Conservation (phyloP, 2,329 filamentous ascomycete species). For the Hymenoscyphus infarciens region DNA sequence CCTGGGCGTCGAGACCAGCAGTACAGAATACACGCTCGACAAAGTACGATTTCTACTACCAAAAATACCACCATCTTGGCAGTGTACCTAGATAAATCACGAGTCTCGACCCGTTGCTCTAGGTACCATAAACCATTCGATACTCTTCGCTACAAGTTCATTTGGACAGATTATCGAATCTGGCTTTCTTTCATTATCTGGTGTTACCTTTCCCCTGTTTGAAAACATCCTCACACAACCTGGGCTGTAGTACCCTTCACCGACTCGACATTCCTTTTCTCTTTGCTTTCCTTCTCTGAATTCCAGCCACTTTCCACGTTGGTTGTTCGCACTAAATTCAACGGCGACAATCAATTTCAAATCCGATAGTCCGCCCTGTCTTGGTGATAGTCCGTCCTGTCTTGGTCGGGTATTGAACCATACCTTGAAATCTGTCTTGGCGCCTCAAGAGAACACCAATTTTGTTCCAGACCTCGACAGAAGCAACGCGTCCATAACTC, state of each 20-base stretch:
- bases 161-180: background rate
- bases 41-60: background rate
- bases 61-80: background rate
- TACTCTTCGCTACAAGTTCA: background rate
- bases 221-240: background rate
- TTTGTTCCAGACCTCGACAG: background rate
- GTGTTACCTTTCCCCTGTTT: background rate
- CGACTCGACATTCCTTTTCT: background rate
- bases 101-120: background rate
- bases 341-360: too few species aligned
- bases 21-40: background rate
- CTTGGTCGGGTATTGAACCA: background rate
- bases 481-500: background rate
- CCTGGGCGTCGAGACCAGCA: background rate
- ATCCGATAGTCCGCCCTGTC: too few species aligned
- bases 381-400: too few species aligned
- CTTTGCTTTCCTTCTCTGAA: background rate
- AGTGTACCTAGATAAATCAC: background rate
- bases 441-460: background rate
- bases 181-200: background rate
- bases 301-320: background rate
- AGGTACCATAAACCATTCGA: background rate
- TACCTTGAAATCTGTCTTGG: background rate
- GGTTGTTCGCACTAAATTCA: background rate
- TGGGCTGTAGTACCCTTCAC: conserved; percentile 1